Percentiles rank a stretch among this genome's conserved stretches.
Evolutionary conservation across 129 eudicot species (phyloP).

Genomic region (Flaveria ramosissima): DNA sequence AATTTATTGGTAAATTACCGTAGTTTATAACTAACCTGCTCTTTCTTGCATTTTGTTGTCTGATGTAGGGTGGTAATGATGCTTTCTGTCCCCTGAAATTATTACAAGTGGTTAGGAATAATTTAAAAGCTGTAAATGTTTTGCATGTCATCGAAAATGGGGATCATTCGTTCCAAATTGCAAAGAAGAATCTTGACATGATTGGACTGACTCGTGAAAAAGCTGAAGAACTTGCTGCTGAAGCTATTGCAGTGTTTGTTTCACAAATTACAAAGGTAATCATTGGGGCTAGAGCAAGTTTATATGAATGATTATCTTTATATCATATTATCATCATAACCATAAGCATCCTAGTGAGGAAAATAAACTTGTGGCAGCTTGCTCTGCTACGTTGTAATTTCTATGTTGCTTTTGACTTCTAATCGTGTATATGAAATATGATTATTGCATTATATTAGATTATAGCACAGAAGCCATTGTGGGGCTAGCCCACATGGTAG

Average conservation of each 20-base stretch:
- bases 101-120: constrained; percentile 58
- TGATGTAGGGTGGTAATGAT: constrained; percentile 78
- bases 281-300: constrained; percentile 20
- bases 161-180: constrained; percentile 88
- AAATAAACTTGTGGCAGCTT: background rate
- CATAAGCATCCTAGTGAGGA: constrained; percentile 1
- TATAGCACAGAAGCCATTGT: background rate
- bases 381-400: background rate
- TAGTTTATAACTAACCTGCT: background rate
- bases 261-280: constrained; percentile 34
- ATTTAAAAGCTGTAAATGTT: constrained; percentile 44
- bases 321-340: constrained; percentile 8
- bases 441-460: too few relatives aligned
- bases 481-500: too few relatives aligned
- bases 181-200: constrained; percentile 64
- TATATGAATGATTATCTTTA: background rate
- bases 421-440: background rate
- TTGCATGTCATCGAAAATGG: constrained; percentile 81
- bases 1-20: constrained; percentile 9
- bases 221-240: constrained; percentile 61
- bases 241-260: constrained; percentile 63
- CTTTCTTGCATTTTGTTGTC: constrained; percentile 11
- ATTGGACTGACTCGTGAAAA: constrained; percentile 57
- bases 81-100: constrained; percentile 61
- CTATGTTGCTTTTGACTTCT: background rate